Conservation (phyloP, 257 asterid genomes). For the Lycium ferocissimum region DNA sequence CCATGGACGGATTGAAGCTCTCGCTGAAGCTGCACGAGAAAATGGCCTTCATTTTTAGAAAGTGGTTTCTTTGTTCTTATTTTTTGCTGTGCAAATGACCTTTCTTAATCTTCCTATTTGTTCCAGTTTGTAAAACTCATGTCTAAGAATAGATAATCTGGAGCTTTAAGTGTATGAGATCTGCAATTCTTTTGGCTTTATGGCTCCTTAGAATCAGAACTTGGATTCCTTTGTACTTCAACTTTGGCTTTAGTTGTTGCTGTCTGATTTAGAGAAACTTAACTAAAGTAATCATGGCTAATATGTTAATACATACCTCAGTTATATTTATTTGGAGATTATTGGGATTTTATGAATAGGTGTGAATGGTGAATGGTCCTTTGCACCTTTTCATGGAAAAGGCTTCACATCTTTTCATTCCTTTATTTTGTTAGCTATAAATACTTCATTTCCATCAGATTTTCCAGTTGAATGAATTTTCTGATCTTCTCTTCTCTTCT, state of each 20-base stretch:
- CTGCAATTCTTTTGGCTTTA: background rate
- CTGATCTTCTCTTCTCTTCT: too few species aligned
- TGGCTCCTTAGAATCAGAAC: background rate
- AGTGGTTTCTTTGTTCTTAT: background rate
- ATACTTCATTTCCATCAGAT: too few species aligned
- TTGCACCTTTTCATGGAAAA: too few species aligned
- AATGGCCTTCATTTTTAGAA: conserved; percentile 80
- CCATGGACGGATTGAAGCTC: conserved; percentile 94
- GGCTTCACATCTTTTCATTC: too few species aligned
- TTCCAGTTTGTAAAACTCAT: conserved; percentile 29
- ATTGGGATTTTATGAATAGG: too few species aligned
- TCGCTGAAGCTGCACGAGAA: conserved; percentile 92
- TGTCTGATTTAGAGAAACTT: background rate
- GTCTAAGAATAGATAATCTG: conserved; percentile 2
- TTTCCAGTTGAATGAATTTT: too few species aligned
- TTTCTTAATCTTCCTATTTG: background rate
- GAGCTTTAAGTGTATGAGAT: conserved; percentile 20
- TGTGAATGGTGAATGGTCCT: too few species aligned
- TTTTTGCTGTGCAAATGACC: conserved; percentile 21
- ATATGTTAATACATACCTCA: background rate
- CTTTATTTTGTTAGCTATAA: too few species aligned
- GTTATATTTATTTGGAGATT: background rate
- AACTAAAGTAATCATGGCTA: background rate
- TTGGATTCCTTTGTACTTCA: background rate
- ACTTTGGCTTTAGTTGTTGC: background rate